Evolutionary conservation across 179 eudicot genomes (phyloP), one percentile per base, ranked within the genome.

Genomic region (Silene vulgaris): DNA sequence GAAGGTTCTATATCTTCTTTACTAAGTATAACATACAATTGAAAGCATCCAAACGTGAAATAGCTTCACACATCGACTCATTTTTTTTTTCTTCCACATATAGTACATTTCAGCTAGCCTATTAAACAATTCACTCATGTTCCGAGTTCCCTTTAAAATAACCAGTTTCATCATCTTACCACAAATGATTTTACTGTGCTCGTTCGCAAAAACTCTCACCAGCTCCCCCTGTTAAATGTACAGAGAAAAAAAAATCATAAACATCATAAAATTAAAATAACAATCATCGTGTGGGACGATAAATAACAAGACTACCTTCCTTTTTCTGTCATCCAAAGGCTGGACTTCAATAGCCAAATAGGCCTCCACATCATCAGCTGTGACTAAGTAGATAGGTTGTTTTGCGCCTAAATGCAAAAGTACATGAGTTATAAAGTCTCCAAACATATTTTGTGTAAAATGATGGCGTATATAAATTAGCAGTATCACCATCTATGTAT

Each of bases 301-400:
- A 14, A 70, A 76, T 14, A 37, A 29, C 13, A 45, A 60, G 1
- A 35, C 68, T 80, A 90, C 98, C 98, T 94, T 90, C 70, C 98
- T 84, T 80, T 94, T 92, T 80, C 90, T 87, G 70, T 90, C 86
- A 83, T 94, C 97, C 82, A 94, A 82, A 67, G 98, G 98, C 84
- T 92, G 98, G 77, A 94, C 96, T 89, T 94, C 96, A 81, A 94
- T 89, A 75, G 97, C 96, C 62, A 94, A 88, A 71, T 78, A 89
- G 26, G 89, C 83, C 76, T 89, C 91, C 65, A 94, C 89, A 79
- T 94, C 98, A 81, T 94, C 98, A 76, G 98, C 98, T 35, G 89
- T 92, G 54, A 94, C 87, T 68, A 94, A 90, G 86, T 94, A 94
- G 73, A 37, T 80, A 71, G 98, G 98, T 80, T 92, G 97, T 78